Evolutionary conservation across 192 early-diverging fungal genomes (phyloP).

Genomic region (Spinellus fusiger): DNA sequence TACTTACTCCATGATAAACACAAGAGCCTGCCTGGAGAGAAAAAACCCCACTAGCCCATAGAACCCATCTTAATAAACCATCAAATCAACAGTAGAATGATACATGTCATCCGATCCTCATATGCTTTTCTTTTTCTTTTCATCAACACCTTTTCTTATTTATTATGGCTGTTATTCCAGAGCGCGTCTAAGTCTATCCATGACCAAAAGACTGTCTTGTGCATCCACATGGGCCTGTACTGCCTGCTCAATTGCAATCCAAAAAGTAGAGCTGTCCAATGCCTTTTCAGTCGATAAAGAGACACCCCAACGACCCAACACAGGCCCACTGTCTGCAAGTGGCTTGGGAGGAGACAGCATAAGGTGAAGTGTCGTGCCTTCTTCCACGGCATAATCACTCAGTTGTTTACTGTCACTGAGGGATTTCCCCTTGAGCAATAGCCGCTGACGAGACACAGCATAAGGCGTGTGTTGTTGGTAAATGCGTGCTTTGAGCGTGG

Average conservation of each 20-base stretch:
- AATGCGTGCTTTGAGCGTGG: conserved; percentile 25
- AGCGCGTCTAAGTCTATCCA: neutral
- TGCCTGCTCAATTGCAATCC: conserved; percentile 11
- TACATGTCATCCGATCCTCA: too few relatives aligned
- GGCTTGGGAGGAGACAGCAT: conserved; percentile 31
- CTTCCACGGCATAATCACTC: conserved; percentile 38
- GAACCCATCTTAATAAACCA: too few relatives aligned
- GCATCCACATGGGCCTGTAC: neutral
- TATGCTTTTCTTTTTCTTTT: too few relatives aligned
- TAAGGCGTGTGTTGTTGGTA: conserved; percentile 23
- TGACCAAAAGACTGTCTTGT: neutral
- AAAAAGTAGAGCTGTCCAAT: conserved; percentile 12
- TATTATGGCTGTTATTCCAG: neutral
- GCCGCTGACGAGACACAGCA: conserved; percentile 37
- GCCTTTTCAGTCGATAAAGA: conserved; percentile 6
- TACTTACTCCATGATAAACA: neutral
- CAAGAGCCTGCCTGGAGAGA: too few relatives aligned
- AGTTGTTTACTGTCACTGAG: conserved; percentile 48
- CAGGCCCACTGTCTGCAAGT: neutral
- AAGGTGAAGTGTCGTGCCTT: conserved; percentile 42
- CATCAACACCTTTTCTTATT: too few relatives aligned
- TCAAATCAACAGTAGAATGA: too few relatives aligned
- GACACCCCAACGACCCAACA: conserved; percentile 5
- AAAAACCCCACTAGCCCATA: too few relatives aligned
- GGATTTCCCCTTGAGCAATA: conserved; percentile 56